A percentile compares a stretch with the other conserved stretches of the same genome.
Evolutionary conservation across 495 filamentous ascomycete species (phyloP).

Genomic region (Tuber magnatum): DNA sequence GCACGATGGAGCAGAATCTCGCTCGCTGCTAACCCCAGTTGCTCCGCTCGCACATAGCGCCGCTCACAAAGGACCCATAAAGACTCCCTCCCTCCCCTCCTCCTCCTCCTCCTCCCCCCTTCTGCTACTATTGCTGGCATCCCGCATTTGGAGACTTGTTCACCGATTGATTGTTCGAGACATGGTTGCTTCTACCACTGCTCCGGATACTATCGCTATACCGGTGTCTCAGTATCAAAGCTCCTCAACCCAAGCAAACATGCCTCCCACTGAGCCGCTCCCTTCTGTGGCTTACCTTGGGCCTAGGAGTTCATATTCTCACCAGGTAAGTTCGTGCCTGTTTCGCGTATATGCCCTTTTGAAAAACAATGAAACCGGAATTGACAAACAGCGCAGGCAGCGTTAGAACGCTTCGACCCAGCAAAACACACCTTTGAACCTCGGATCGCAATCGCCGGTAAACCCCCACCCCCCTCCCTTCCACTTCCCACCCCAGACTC

Average conservation of each 20-base stretch:
- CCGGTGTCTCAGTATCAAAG: background rate
- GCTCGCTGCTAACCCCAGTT: too few species aligned
- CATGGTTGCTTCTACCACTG: background rate
- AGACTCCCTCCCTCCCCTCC: background rate
- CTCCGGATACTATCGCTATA: background rate
- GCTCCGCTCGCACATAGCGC: background rate
- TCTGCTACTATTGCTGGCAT: background rate
- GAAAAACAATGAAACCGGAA: background rate
- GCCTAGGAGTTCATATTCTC: slow-evolving; percentile 75
- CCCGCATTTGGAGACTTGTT: background rate
- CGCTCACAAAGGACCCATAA: background rate
- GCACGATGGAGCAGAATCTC: background rate
- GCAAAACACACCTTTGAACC: slow-evolving; percentile 52
- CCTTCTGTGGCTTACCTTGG: slow-evolving; percentile 73
- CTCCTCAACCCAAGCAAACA: background rate
- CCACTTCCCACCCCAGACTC: background rate
- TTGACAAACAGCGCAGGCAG: slow-evolving; percentile 50
- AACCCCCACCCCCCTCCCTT: slow-evolving; percentile 2
- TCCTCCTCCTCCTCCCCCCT: background rate
- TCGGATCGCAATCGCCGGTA: slow-evolving; percentile 57
- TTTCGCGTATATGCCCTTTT: background rate
- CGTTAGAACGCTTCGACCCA: slow-evolving; percentile 55
- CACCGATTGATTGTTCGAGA: background rate
- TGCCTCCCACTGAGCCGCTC: slow-evolving; percentile 5
- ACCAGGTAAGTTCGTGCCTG: slow-evolving; percentile 59